Evolutionary conservation across 768 basidiomycete genomes (phyloP), one percentile per base, ranked within the genome.

Genomic region (Tulasnella sp.): DNA sequence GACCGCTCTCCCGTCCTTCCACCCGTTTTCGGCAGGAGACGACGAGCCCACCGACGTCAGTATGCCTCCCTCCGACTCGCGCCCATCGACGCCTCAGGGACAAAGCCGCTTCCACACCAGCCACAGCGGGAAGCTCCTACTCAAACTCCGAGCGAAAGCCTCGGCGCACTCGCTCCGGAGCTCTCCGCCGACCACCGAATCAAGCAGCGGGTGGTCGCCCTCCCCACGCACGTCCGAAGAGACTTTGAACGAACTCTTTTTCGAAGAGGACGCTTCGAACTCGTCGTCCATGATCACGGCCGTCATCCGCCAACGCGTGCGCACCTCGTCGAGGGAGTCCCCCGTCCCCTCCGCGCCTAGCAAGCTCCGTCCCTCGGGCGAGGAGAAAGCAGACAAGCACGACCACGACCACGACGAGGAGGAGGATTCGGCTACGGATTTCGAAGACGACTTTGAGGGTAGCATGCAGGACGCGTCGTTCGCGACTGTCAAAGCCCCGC

Each of bases 201-300:
- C 52, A 14, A 59, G 52, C 26, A 12, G 52, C 52, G n/a, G n/a
- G n/a, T n/a, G n/a, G n/a, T 26, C 32, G 11, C 8, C 52, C 29
- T 65, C 64, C 39, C 64, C 64, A n/a, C 34, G 64, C 29, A 65
- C 35, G n/a, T 65, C 64, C n/a, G 64, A 65, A 34, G 64, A 65
- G 14, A 65, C 64, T 5, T 17, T 65, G 19, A 65, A 26, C 35
- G 64, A 65, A n/a, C 34, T 40, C 17, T 40, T 65, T 34, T 26
- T 34, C 34, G 34, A 36, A 17, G 64, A 65, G 11, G 3, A 22
- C 4, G 22, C 64, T 29, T 16, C 52, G 29, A 14, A 5, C 32
- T 59, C 52, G n/a, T n/a, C n/a, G n/a, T n/a, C n/a, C n/a, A n/a
- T n/a, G 29, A 59, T 59, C 8, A 59, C 19, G 52, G 52, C 52